Conservation (phyloP, 1,139 yeast genomes). For the Candida glucosophila region DNA sequence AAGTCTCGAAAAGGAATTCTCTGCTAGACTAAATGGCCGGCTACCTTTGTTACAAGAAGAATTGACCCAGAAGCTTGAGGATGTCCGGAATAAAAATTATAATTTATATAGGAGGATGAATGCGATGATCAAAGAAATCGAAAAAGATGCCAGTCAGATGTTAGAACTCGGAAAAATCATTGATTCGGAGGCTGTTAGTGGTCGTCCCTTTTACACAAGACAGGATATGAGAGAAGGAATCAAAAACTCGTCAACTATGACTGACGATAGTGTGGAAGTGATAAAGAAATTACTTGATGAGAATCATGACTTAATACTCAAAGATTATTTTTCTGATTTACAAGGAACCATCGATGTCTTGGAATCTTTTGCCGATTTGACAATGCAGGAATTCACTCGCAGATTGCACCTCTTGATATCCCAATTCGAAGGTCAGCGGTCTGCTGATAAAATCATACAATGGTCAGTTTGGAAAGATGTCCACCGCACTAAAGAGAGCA, state of each 20-base stretch:
- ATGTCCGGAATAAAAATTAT: conserved; percentile 34
- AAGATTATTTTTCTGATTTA: conserved; percentile 36
- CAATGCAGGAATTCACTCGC: conserved; percentile 46
- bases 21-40: conserved; percentile 23
- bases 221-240: conserved; percentile 52
- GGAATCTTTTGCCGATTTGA: conserved; percentile 65
- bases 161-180: conserved; percentile 27
- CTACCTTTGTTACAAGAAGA: conserved; percentile 25
- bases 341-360: conserved; percentile 53
- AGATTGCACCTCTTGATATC: conserved; percentile 24
- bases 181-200: conserved; percentile 16
- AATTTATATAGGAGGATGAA: conserved; percentile 38
- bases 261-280: conserved; percentile 22
- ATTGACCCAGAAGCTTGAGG: conserved; percentile 32
- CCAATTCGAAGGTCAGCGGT: conserved; percentile 14
- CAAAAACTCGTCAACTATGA: conserved; percentile 24
- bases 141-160: conserved; percentile 39
- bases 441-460: conserved; percentile 22
- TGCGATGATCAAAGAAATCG: conserved; percentile 37
- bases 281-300: conserved; percentile 29
- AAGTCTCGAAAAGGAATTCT: conserved; percentile 33
- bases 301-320: conserved; percentile 20
- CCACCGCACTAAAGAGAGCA: conserved; percentile 46
- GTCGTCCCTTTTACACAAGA: conserved; percentile 35
- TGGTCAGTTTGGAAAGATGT: conserved; percentile 69